These are phyloP conservation scores for Fabrea salina DNA, from an alignment of 169 alveolate species.

Conservation along the genomic window DNA sequence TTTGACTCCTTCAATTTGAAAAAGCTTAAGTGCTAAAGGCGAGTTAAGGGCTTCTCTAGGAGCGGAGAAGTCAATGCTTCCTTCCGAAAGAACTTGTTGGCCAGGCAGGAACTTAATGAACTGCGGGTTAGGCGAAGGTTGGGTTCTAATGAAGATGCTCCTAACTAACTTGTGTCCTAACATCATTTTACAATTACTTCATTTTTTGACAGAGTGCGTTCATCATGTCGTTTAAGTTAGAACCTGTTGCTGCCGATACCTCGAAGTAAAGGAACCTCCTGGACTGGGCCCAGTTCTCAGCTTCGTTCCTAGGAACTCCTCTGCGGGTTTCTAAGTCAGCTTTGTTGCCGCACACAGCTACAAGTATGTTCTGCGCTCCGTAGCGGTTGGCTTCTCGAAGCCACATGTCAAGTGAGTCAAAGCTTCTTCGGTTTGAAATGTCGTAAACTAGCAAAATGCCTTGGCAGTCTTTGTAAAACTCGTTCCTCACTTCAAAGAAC, in stretches of 20 bases:
- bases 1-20: conserved; percentile 60
- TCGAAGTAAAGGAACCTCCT: conserved; percentile 26
- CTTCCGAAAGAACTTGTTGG: conserved; percentile 37
- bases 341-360: conserved; percentile 20
- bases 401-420: conserved; percentile 21
- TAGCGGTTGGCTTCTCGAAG: conserved; percentile 13
- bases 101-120: conserved; percentile 70
- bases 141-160: conserved; percentile 49
- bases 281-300: conserved; percentile 15
- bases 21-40: conserved; percentile 62
- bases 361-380: neutral
- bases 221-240: neutral
- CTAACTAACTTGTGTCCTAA: neutral
- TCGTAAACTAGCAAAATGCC: conserved; percentile 24
- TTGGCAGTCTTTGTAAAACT: neutral
- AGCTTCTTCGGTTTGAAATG: neutral
- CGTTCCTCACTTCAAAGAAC: conserved; percentile 6
- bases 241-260: conserved; percentile 20
- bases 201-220: too few relatives aligned
- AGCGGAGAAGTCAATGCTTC: conserved; percentile 65
- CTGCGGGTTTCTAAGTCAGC: conserved; percentile 4
- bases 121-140: conserved; percentile 69
- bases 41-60: conserved; percentile 52
- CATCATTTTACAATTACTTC: too few relatives aligned
- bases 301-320: neutral